Base-by-base conservation (phyloP, 2,329 filamentous ascomycete genomes). In the Pseudofabraea citricarpa region DNA sequence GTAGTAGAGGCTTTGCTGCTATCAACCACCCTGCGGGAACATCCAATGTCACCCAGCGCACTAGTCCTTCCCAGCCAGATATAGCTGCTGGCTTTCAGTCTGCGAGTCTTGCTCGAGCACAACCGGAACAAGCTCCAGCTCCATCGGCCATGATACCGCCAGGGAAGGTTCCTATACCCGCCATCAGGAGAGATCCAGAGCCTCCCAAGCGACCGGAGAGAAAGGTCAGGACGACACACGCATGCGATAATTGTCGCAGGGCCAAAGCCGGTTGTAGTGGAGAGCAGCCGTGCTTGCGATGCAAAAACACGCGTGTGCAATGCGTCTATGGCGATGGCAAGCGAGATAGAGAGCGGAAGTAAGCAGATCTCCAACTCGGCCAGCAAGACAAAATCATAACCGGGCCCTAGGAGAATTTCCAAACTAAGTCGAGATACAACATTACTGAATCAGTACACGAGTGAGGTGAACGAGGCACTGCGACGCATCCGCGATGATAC, bases 231-330 rank as follows among this genome's bases (percentile, higher is more conserved):
- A 58, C 52, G 7, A 46, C 50, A 24, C 56, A 58, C 36, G 65
- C 65, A 5, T 67, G 65, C 41, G 44, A 53, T 3, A 40, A 51
- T n/a, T 68, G 65, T 48, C 56, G 64, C 3, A 50, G 46, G 26
- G 55, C 59, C 10, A 68, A 68, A 41, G 55, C 59, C 0, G 65
- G 61, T 24, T 68, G 65, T 42, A 63, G 58, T 0, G 65, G 65
- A 1, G 51, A 36, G 1, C 39, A 50, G 8, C 63, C 64, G 6
- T 66, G 64, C 16, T 29, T 22, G 19, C 51, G 62, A 44, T 66
- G 64, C 44, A 48, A 44, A n/a, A 54, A 50, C 35, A 44, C 49
- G 6, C 32, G 43, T 7, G 41, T 50, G 9, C 19, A 36, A 6
- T 58, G 56, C 35, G 43, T 56, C 9, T 58, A 58, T 29, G 55